phyloP scores from a whole-genome alignment of 2,329 filamentous ascomycete species.

The Nothopassalora personata region DNA sequence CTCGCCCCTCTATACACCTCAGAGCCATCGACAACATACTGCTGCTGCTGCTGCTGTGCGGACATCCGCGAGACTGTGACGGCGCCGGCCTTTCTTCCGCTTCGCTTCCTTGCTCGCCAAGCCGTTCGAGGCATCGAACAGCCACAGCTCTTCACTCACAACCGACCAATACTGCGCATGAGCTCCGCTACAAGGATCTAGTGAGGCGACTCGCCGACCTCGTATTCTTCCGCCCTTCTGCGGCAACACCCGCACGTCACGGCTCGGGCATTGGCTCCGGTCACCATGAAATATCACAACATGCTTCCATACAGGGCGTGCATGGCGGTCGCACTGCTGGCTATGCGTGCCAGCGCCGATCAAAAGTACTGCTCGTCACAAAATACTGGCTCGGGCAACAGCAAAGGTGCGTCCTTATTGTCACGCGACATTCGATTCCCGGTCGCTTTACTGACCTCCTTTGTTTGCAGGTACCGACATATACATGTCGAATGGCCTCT shows the following conservation, averaged over 20 bases:
- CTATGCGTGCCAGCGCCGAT: conserved; percentile 22
- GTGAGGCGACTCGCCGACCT: not conserved
- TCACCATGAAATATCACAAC: conserved; percentile 19
- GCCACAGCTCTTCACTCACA: not conserved
- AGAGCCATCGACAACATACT: not conserved
- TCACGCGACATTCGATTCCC: conserved; percentile 4
- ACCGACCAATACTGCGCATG: not conserved
- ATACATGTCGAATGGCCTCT: conserved; percentile 65
- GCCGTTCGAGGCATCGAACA: not conserved
- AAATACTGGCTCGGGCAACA: conserved; percentile 37
- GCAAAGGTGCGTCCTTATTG: conserved; percentile 32
- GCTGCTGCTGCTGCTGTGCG: not conserved
- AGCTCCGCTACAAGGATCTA: not conserved
- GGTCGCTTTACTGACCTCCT: conserved; percentile 8
- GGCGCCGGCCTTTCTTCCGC: not conserved
- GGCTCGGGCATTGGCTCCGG: not conserved
- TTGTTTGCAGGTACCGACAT: conserved; percentile 29
- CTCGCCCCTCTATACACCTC: not conserved
- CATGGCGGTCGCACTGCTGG: conserved; percentile 9
- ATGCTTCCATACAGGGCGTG: conserved; percentile 27
- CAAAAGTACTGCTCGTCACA: conserved; percentile 43
- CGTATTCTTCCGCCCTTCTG: not conserved
- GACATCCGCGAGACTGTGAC: not conserved
- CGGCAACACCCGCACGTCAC: not conserved
- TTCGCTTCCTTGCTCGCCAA: not conserved